Base-by-base conservation (phyloP, 2,329 filamentous ascomycete genomes). In the Aspergillus pseudoterreus region DNA sequence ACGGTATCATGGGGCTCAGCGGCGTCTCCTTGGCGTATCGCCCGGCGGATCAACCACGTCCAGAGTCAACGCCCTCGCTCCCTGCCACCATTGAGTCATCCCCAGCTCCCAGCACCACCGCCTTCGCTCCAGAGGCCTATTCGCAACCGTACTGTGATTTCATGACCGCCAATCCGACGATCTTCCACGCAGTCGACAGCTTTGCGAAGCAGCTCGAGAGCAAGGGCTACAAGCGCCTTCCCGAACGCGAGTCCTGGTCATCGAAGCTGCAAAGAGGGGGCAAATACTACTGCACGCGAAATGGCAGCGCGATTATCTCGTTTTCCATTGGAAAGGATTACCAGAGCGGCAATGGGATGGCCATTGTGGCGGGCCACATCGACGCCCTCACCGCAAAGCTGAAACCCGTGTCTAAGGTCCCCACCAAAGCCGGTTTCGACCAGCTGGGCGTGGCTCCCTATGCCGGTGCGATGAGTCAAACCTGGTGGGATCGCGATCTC, bases 401-500 rank as follows among this genome's bases (percentile, higher is more conserved):
- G 62, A 97, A 97, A 83, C 92, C 94, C 9, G 82, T 96, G 24
- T 90, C 90, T 64, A 88, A 83, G 65, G 85, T 96, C 64, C 84
- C 87, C n/a, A 88, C 79, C 62, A 90, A 87, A 68, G 87, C 88
- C 30, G 92, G 94, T 49, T 99, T 90, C 66, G 71, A 90, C 24
- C 90, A 97, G 75, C 81, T 97, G 6, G 92, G 90, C 21, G 90
- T 97, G 48, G 92, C 94, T 2, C 94, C 89, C 0, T 99, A 97
- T 68, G 92, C 91, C 9, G 92, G 94, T 46, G 91, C 79, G 1
- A 75, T 97, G 55, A 94, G 92, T 67, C 78, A 80, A 56, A 97
- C 94, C 1, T 97, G 94, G 94, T 97, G 92, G 92, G 94, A 97
- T 71, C 84, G 94, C 35, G 94, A 99, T 70, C 80, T 99, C 47